phyloP scores from a whole-genome alignment of 2,329 filamentous ascomycete species.

The Ophiostoma tasmaniense region DNA sequence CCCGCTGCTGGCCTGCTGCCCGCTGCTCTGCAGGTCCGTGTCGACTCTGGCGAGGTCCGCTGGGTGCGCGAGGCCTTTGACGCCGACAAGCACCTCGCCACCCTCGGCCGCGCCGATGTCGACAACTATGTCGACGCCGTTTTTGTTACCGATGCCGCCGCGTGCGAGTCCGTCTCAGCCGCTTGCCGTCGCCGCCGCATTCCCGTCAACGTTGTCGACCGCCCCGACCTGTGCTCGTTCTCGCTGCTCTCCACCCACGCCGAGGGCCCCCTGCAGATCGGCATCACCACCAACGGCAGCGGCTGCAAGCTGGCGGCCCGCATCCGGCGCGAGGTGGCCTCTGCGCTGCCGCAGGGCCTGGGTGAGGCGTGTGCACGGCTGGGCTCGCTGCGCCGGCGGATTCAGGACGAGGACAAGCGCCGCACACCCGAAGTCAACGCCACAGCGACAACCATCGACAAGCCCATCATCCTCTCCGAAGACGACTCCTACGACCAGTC shows the following conservation, averaged over 20 bases:
- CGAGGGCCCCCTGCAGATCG: conserved; percentile 87
- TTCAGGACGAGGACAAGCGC: conserved; percentile 37
- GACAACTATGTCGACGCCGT: conserved; percentile 78
- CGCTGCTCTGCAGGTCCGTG: conserved; percentile 49
- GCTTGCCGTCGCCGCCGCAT: conserved; percentile 74
- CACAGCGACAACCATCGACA: conserved; percentile 22
- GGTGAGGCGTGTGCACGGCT: conserved; percentile 70
- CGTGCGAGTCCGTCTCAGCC: conserved; percentile 46
- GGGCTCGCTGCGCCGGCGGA: conserved; percentile 60
- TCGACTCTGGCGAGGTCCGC: conserved; percentile 57
- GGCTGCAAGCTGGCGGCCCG: conserved; percentile 90
- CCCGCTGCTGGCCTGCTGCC: conserved; percentile 40
- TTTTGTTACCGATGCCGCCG: conserved; percentile 58
- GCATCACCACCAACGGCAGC: conserved; percentile 88
- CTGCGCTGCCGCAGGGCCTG: conserved; percentile 65
- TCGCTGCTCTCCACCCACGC: conserved; percentile 79
- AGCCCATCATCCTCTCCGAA: conserved; percentile 18
- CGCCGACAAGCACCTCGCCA: conserved; percentile 58
- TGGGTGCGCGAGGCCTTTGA: conserved; percentile 61
- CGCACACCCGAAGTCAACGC: neutral
- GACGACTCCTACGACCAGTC: conserved; percentile 64
- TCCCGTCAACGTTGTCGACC: conserved; percentile 86
- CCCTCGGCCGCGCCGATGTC: conserved; percentile 71
- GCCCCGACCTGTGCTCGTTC: conserved; percentile 79
- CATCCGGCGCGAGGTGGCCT: conserved; percentile 79